phyloP scores from a whole-genome alignment of 2,329 filamentous ascomycete species.

The Trematosphaeria pertusa region DNA sequence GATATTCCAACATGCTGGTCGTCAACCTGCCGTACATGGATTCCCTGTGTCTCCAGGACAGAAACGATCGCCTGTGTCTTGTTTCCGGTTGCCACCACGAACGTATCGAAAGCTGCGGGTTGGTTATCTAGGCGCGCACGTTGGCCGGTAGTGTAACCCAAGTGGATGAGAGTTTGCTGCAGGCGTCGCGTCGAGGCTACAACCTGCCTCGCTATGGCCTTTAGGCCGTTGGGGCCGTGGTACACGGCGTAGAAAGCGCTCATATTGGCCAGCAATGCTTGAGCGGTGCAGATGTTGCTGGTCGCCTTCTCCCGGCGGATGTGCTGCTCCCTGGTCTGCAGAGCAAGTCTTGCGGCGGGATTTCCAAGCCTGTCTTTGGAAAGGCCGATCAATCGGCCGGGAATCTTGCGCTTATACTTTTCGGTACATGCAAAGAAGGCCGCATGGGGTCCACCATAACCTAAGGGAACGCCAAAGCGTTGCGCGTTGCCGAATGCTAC shows the following conservation, averaged over 20 bases:
- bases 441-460: constrained; percentile 92
- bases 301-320: constrained; percentile 96
- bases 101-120: constrained; percentile 77
- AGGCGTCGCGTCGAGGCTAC: constrained; percentile 74
- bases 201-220: constrained; percentile 80
- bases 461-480: constrained; percentile 88
- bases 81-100: constrained; percentile 66
- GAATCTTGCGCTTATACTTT: constrained; percentile 93
- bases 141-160: constrained; percentile 70
- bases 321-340: constrained; percentile 95
- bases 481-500: constrained; percentile 94
- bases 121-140: constrained; percentile 63
- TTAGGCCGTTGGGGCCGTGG: constrained; percentile 84
- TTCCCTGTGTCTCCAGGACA: constrained; percentile 58
- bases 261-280: constrained; percentile 95
- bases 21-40: constrained; percentile 70
- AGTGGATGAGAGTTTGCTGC: constrained; percentile 66
- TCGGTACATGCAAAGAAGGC: constrained; percentile 94
- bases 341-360: constrained; percentile 79
- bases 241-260: constrained; percentile 93
- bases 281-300: constrained; percentile 96
- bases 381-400: constrained; percentile 86
- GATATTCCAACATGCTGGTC: constrained; percentile 73
- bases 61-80: constrained; percentile 61
- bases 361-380: constrained; percentile 89